Percentiles rank a stretch among this genome's conserved stretches.
phyloP scores from a whole-genome alignment of 208 protist genomes.

The Trypanosoma theileri region DNA sequence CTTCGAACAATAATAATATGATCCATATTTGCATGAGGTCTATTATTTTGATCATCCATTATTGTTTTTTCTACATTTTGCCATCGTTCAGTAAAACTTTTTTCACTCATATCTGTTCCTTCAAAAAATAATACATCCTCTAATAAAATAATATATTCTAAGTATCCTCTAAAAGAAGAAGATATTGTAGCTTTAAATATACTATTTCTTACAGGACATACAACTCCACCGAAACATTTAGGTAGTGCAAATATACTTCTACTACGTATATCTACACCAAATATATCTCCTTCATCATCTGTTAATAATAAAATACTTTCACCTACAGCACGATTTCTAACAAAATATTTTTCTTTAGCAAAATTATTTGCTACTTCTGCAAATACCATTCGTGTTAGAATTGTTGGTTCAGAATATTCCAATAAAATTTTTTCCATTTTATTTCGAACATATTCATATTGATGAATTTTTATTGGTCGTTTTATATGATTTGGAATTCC shows the following conservation, averaged over 20 bases:
- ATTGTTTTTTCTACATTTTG: slow-evolving; percentile 47
- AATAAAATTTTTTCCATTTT: slow-evolving; percentile 36
- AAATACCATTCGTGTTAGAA: slow-evolving; percentile 63
- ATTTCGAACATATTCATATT: slow-evolving; percentile 34
- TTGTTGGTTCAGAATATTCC: slow-evolving; percentile 25
- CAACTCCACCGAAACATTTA: slow-evolving; percentile 46
- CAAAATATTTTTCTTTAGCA: slow-evolving; percentile 47
- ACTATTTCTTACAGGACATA: slow-evolving; percentile 33
- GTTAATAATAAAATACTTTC: slow-evolving; percentile 52
- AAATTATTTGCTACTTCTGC: slow-evolving; percentile 61
- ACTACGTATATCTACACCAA: slow-evolving; percentile 52
- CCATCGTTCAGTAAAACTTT: slow-evolving; percentile 66
- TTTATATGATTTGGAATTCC: slow-evolving; percentile 47
- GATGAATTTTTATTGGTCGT: slow-evolving; percentile 21
- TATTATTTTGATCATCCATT: slow-evolving; percentile 65
- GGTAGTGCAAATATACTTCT: slow-evolving; percentile 66
- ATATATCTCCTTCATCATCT: slow-evolving; percentile 53
- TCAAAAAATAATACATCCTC: slow-evolving; percentile 77
- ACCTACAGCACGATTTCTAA: slow-evolving; percentile 46
- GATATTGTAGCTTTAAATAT: slow-evolving; percentile 68
- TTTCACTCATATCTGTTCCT: slow-evolving; percentile 46
- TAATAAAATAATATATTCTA: slow-evolving; percentile 72
- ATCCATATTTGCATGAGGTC: slow-evolving; percentile 54
- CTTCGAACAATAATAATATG: slow-evolving; percentile 64
- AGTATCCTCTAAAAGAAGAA: slow-evolving; percentile 46